Evolutionary conservation across 75 land plant genomes (phyloP), one percentile per base, ranked within the genome.

Genomic region (Larix kaempferi): DNA sequence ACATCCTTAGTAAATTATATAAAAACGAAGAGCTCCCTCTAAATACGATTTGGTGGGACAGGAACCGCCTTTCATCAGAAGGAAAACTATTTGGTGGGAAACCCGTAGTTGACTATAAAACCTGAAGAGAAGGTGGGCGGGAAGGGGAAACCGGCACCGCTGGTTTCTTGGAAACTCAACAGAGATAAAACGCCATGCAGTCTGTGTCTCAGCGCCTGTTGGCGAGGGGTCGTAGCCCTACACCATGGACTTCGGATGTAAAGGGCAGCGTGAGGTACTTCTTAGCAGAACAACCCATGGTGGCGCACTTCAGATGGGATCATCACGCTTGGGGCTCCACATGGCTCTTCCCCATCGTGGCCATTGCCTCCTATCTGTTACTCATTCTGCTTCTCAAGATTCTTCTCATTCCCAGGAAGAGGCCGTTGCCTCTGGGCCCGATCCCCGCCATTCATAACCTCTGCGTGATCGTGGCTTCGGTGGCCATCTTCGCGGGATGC

Each of bases 401-500:
- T 26, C 75, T 77, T 12, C 74, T 93, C 59, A 17, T 74, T 61
- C 75, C 75, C 77, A 82, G 86, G 23, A 79, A 80, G 14, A 77
- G 85, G 12, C 88, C 89, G 10, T 71, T 93, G 13, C 93, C 97
- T 4, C 78, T 96, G 49, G 94, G 97, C 66, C 89, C 86, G 21
- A 55, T 96, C 63, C 97, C 94, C 15, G 91, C 85, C 65, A 25
- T 89, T 14, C 94, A 96, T 82, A 87, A 89, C 81, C 87, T 94
- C 56, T 52, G 75, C 56, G 80, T 94, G 78, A 74, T 88, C 23
- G 55, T 88, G 57, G 80, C 79, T 58, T 94, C 98, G 49, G 78
- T 59, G 63, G 74, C 77, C 57, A 89, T 88, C 71, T 88, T 91
- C 83, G 64, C 81, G 80, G 94, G 96, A 17, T 77, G 82, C 62